Conservation (phyloP, 1,139 yeast species). For the Suhomyces guaymorum region DNA sequence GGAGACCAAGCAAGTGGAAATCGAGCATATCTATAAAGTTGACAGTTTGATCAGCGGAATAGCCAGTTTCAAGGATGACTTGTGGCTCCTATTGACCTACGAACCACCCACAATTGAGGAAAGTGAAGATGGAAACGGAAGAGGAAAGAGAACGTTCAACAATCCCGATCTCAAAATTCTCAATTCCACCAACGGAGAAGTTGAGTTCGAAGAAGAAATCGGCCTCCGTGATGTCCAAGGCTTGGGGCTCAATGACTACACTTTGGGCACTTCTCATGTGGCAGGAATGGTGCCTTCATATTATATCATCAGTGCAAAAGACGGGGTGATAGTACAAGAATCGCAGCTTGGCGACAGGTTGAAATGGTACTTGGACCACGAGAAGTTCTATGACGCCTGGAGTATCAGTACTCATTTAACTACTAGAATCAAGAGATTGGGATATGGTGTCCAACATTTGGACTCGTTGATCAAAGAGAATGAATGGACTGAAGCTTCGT, state of each 20-base stretch:
- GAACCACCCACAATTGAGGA: slow-evolving; percentile 41
- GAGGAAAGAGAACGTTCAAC: slow-evolving; percentile 30
- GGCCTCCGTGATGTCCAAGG: slow-evolving; percentile 59
- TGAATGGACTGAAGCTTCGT: slow-evolving; percentile 59
- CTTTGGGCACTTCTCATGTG: slow-evolving; percentile 51
- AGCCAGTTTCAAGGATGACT: slow-evolving; percentile 68
- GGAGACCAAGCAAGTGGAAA: slow-evolving; percentile 56
- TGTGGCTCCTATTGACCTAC: slow-evolving; percentile 60
- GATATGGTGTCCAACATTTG: slow-evolving; percentile 64
- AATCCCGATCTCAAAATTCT: slow-evolving; percentile 74
- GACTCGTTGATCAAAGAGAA: slow-evolving; percentile 48
- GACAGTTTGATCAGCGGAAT: slow-evolving; percentile 77
- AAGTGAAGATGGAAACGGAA: slow-evolving; percentile 2
- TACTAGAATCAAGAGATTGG: slow-evolving; percentile 50
- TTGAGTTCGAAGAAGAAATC: slow-evolving; percentile 81
- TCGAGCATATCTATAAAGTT: slow-evolving; percentile 56
- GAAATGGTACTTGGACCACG: slow-evolving; percentile 66
- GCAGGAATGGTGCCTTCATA: slow-evolving; percentile 43
- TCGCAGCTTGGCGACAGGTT: slow-evolving; percentile 66
- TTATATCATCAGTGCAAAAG: slow-evolving; percentile 76
- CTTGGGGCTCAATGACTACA: slow-evolving; percentile 80
- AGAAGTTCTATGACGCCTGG: slow-evolving; percentile 71
- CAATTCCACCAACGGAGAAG: slow-evolving; percentile 67
- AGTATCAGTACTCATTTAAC: slow-evolving; percentile 62
- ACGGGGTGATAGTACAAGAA: slow-evolving; percentile 75